These are phyloP conservation scores for Rhazya stricta DNA, from an alignment of 257 asterid species.

Conservation along the genomic window DNA sequence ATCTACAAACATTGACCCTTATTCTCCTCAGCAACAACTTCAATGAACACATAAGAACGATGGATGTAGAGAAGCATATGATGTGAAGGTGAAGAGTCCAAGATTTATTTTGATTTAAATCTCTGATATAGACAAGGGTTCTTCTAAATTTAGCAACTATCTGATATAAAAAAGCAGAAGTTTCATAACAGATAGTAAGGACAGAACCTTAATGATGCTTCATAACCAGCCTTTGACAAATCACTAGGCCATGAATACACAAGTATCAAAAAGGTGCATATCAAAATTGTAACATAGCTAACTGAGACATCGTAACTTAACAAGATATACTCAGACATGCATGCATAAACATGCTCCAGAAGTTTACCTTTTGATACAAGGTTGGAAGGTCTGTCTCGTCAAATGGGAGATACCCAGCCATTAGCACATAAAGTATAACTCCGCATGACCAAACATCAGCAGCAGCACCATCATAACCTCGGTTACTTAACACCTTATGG, in stretches of 20 bases:
- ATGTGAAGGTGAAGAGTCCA: neutral
- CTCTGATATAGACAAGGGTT: neutral
- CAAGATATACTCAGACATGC: neutral
- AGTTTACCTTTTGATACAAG: conserved; percentile 63
- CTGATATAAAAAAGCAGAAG: neutral
- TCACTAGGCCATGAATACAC: neutral
- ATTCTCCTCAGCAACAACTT: neutral
- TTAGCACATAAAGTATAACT: conserved; percentile 75
- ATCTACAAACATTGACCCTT: neutral
- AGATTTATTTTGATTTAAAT: neutral
- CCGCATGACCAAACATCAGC: conserved; percentile 99
- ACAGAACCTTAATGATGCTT: neutral
- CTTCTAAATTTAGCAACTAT: neutral
- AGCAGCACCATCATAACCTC: conserved; percentile 95
- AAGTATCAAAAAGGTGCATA: neutral
- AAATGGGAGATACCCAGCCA: conserved; percentile 91
- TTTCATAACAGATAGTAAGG: neutral
- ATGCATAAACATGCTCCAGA: neutral
- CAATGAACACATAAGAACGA: neutral
- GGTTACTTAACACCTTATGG: conserved; percentile 64
- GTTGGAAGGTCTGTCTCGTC: conserved; percentile 68
- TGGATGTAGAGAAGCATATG: neutral
- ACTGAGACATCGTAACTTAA: neutral
- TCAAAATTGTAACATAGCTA: neutral
- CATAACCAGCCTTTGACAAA: conserved; percentile 1